phyloP scores from a whole-genome alignment of 148 eudicot species.

The Diospyros lotus region DNA sequence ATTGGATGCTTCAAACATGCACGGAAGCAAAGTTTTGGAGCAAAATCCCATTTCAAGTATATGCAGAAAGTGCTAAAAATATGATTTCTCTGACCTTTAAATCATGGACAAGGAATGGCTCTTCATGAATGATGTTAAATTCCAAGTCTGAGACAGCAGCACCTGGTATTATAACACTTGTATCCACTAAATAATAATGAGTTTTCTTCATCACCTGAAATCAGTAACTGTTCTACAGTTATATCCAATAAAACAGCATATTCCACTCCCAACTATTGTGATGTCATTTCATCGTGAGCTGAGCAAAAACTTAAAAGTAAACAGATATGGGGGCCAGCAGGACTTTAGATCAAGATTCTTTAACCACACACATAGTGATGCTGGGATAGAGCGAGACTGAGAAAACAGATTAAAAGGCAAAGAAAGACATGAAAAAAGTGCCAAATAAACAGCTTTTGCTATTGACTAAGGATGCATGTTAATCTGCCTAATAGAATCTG shows the following conservation, averaged over 20 bases:
- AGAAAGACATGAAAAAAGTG: not conserved
- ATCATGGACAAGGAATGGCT: constrained; percentile 70
- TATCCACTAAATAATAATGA: constrained; percentile 90
- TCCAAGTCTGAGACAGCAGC: constrained; percentile 95
- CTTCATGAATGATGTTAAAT: constrained; percentile 75
- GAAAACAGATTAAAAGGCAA: not conserved
- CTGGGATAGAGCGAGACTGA: not conserved
- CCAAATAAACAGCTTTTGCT: not conserved
- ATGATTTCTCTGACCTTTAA: constrained; percentile 49
- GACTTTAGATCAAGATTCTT: not conserved
- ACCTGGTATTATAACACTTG: constrained; percentile 71
- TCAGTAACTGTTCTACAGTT: not conserved
- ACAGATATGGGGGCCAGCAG: not conserved
- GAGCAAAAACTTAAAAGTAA: not conserved
- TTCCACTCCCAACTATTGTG: not conserved
- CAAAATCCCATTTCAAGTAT: not conserved
- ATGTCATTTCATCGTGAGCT: not conserved
- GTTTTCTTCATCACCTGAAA: constrained; percentile 98
- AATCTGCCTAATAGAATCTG: not conserved
- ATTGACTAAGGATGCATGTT: not conserved
- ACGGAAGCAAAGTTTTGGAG: not conserved
- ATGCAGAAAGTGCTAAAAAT: not conserved
- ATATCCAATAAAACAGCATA: not conserved
- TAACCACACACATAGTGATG: not conserved
- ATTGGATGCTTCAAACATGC: not conserved